Evolutionary conservation across 2,329 filamentous ascomycete species (phyloP).

Genomic region (Nannizziopsis barbatae): DNA sequence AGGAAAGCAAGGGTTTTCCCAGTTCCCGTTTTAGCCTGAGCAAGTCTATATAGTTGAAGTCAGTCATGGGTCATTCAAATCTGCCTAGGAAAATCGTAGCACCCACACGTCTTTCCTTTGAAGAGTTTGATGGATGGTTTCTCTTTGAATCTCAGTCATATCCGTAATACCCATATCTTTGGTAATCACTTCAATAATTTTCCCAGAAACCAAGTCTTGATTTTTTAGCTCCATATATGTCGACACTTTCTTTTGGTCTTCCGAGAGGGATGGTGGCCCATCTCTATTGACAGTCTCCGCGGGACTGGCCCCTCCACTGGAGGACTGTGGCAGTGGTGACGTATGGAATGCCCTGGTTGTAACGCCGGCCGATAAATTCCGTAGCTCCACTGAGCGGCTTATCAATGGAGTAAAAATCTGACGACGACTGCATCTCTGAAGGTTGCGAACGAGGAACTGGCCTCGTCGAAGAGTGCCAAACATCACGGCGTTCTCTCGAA

Average conservation of each 20-base stretch:
- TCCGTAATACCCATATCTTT: constrained; percentile 61
- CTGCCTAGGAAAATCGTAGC: background rate
- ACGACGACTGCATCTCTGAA: constrained; percentile 27
- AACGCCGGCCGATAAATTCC: constrained; percentile 15
- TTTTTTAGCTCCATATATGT: constrained; percentile 32
- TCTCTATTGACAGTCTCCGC: constrained; percentile 12
- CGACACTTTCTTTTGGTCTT: constrained; percentile 21
- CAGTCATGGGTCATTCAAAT: constrained; percentile 16
- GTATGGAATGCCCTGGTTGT: constrained; percentile 24
- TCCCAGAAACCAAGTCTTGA: constrained; percentile 45
- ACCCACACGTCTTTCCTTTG: constrained; percentile 72
- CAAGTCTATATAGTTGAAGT: constrained; percentile 47
- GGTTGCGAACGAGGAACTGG: constrained; percentile 28
- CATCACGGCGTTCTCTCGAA: constrained; percentile 19
- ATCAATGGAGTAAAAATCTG: constrained; percentile 19
- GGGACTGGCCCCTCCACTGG: constrained; percentile 19
- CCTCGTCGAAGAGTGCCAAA: constrained; percentile 30
- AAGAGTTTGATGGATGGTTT: constrained; percentile 70
- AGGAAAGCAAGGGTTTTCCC: constrained; percentile 95
- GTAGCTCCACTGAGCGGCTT: constrained; percentile 21
- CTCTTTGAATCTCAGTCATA: constrained; percentile 87
- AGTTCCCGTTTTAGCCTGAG: constrained; percentile 92
- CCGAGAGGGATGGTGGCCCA: constrained; percentile 4
- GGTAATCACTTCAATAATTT: constrained; percentile 58
- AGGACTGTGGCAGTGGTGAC: constrained; percentile 21